A percentile compares a stretch with the other conserved stretches of the same genome.
These are phyloP conservation scores for Fusarium sp. DNA, from an alignment of 2,329 filamentous ascomycete species.

Conservation along the genomic window DNA sequence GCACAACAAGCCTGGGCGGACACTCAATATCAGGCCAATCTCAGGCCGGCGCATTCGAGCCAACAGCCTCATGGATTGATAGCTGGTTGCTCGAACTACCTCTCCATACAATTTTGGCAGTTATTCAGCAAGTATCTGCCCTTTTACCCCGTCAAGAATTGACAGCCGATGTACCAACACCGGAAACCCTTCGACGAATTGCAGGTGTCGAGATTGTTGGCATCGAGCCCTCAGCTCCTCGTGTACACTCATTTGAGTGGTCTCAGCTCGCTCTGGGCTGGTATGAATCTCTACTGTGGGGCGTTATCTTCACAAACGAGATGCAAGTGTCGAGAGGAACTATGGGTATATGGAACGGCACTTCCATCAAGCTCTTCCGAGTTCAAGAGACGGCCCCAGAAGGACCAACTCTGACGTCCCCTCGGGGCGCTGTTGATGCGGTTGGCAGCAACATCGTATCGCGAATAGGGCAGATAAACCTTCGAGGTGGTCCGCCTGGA, in stretches of 20 bases:
- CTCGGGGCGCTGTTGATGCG: constrained; percentile 91
- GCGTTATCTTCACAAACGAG: constrained; percentile 91
- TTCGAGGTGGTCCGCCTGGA: constrained; percentile 65
- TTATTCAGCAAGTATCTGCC: constrained; percentile 77
- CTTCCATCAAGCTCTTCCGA: constrained; percentile 87
- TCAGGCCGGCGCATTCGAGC: constrained; percentile 77
- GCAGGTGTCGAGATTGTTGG: constrained; percentile 75
- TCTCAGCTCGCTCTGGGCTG: constrained; percentile 90
- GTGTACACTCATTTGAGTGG: constrained; percentile 95
- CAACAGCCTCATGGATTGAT: constrained; percentile 89
- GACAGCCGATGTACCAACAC: constrained; percentile 58
- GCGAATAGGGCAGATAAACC: constrained; percentile 85
- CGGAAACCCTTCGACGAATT: constrained; percentile 68
- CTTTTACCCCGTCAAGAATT: constrained; percentile 68
- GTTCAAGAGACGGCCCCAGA: constrained; percentile 88
- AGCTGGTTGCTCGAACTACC: constrained; percentile 94
- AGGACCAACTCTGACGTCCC: constrained; percentile 85
- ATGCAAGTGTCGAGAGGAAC: constrained; percentile 89
- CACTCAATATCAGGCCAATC: constrained; percentile 72
- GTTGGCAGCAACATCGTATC: constrained; percentile 92
- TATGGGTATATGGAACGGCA: constrained; percentile 95
- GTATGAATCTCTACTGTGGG: constrained; percentile 97
- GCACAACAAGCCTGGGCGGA: constrained; percentile 83
- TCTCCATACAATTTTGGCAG: constrained; percentile 85
- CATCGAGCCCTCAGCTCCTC: constrained; percentile 80